Evolutionary conservation across 441 rosid species (phyloP), one percentile per base, ranked within the genome.

Genomic region (Lepidium campestre): DNA sequence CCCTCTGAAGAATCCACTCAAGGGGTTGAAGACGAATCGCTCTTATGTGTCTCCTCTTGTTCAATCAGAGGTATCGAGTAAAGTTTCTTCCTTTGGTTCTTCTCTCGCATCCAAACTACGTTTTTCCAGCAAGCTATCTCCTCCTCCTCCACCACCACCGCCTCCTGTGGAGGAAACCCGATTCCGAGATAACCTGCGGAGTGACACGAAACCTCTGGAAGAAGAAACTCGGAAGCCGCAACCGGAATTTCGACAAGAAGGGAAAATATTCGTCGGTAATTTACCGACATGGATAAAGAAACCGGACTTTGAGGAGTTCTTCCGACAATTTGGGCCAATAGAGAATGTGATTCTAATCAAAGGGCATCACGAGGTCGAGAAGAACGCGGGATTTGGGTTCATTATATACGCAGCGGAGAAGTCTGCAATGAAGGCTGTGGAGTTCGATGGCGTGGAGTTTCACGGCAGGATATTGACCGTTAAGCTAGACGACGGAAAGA

Each of bases 311-410:
- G 63, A 73, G 2, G 96, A 91, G 69, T 81, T 89, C 59, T 91
- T 93, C 65, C 80, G 97, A 22, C 97, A 91, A 3, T 93, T 93
- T 46, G 99, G 99, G 25, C 90, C 96, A 2, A 88, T 94, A 68
- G 74, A 81, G 74, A 82, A 77, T 49, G 85, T 79, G 29, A 78
- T 94, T 69, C 74, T 91, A 46, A 88, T 94, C 39, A 86, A 82
- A 76, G 87, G 94, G 4, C 85, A 86, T 70, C 78, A 83, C 34
- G 88, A 81, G 32, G 76, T 74, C 0, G 89, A 83, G 64, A 84
- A 86, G 56, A 93, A 93, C 82, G 86, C 85, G 0, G 98, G 97
- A 2, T 93, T 90, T n/a, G 97, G 96, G 37, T 93, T 93, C 50
- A 70, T 93, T 17, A 87, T 94, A 8, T 94, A 85, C 27, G 82